Conservation (phyloP, 805 yeast genomes). For the Saccharomyces kudriavzevii region DNA sequence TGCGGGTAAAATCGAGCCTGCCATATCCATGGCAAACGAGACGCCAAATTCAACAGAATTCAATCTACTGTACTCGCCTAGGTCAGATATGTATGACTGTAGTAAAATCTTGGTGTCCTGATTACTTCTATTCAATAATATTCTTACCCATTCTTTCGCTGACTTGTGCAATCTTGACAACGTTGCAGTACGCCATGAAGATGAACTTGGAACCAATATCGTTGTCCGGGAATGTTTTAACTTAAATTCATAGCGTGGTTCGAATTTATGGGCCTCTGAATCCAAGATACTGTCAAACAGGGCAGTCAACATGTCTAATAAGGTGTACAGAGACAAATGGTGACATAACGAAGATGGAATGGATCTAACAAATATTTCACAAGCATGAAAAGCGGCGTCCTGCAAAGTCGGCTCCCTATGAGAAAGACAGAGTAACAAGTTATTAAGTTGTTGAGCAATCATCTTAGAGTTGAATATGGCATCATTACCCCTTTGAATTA, state of each 20-base stretch:
- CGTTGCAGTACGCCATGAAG: conserved; percentile 71
- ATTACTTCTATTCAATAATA: conserved; percentile 49
- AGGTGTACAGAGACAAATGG: conserved; percentile 59
- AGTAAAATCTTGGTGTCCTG: conserved; percentile 73
- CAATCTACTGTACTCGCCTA: conserved; percentile 30
- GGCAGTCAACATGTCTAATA: conserved; percentile 72
- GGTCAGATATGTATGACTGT: conserved; percentile 61
- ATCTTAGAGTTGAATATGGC: conserved; percentile 48
- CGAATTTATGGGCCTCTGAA: conserved; percentile 75
- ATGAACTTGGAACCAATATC: conserved; percentile 49
- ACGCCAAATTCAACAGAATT: conserved; percentile 65
- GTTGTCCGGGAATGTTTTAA: conserved; percentile 34
- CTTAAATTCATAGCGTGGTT: conserved; percentile 64
- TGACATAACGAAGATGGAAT: conserved; percentile 78
- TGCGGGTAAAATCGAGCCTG: conserved; percentile 57
- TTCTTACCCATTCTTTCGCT: conserved; percentile 61
- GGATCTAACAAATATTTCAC: conserved; percentile 54
- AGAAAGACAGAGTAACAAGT: conserved; percentile 61
- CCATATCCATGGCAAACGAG: conserved; percentile 85
- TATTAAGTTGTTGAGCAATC: conserved; percentile 61
- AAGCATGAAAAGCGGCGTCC: conserved; percentile 68
- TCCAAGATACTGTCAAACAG: conserved; percentile 75
- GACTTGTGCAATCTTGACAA: conserved; percentile 48
- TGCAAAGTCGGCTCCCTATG: conserved; percentile 71
- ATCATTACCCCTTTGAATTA: conserved; percentile 46